Conservation (phyloP, 2,329 filamentous ascomycete genomes). For the Penicillium janthinellum region DNA sequence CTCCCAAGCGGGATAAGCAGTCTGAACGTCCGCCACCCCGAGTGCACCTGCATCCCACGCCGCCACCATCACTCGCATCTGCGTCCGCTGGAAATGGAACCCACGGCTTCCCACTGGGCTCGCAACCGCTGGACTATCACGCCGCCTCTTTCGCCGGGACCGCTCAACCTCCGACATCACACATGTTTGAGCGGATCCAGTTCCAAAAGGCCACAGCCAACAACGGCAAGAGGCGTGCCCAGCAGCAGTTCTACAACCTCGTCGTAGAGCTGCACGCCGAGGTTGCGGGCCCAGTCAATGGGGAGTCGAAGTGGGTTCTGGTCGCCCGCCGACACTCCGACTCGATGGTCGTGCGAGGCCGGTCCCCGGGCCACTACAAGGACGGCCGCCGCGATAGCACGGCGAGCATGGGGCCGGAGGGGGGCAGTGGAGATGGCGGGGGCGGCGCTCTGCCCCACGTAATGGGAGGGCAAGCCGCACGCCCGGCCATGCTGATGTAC, state of each 20-base stretch:
- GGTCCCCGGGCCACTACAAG: slow-evolving; percentile 79
- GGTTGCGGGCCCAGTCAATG: slow-evolving; percentile 49
- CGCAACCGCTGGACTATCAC: slow-evolving; percentile 38
- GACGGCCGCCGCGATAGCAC: slow-evolving; percentile 69
- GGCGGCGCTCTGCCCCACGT: slow-evolving; percentile 33
- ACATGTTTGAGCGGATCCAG: slow-evolving; percentile 83
- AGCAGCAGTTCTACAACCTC: slow-evolving; percentile 92
- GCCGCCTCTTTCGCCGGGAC: slow-evolving; percentile 32
- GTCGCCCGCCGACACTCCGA: slow-evolving; percentile 73
- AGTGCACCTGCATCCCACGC: slow-evolving; percentile 67
- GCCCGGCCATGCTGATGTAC: slow-evolving; percentile 39
- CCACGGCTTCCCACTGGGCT: slow-evolving; percentile 28
- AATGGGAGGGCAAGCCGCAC: slow-evolving; percentile 33
- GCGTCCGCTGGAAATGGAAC: slow-evolving; percentile 24
- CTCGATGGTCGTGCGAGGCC: slow-evolving; percentile 83
- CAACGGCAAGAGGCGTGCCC: slow-evolving; percentile 85
- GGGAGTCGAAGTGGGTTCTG: slow-evolving; percentile 64
- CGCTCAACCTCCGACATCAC: slow-evolving; percentile 47
- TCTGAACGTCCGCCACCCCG: slow-evolving; percentile 74
- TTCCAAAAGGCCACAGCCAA: slow-evolving; percentile 94
- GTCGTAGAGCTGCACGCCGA: slow-evolving; percentile 81
- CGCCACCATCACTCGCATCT: slow-evolving; percentile 51
- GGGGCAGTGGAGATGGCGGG: slow-evolving; percentile 51
- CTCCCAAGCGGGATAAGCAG: slow-evolving; percentile 86
- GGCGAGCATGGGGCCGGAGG: slow-evolving; percentile 69